Percentiles rank a stretch among this genome's conserved stretches.
phyloP scores from a whole-genome alignment of 2,329 filamentous ascomycete genomes.

The Clarireedia monteithiana region DNA sequence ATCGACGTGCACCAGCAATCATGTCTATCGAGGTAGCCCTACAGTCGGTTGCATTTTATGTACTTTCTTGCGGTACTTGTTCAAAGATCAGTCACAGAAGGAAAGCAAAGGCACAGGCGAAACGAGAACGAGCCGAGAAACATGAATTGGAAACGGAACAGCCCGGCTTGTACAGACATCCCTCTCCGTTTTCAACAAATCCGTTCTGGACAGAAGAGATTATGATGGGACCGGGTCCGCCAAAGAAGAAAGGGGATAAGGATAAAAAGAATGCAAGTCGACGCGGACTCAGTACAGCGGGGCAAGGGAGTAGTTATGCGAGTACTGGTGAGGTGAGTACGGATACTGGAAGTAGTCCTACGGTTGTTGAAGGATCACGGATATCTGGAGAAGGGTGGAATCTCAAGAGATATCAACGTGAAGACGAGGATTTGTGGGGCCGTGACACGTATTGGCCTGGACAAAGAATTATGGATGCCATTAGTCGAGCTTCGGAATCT shows the following conservation, averaged over 20 bases:
- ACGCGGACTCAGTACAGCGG: constrained; percentile 50
- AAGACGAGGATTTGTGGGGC: constrained; percentile 84
- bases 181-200: constrained; percentile 77
- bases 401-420: constrained; percentile 69
- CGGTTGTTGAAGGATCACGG: constrained; percentile 37
- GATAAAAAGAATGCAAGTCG: constrained; percentile 48
- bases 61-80: constrained; percentile 73
- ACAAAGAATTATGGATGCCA: constrained; percentile 42
- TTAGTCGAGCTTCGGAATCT: constrained; percentile 42
- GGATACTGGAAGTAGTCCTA: constrained; percentile 35
- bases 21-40: constrained; percentile 53
- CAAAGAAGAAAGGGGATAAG: constrained; percentile 49
- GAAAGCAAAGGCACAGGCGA: constrained; percentile 63
- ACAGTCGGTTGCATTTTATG: constrained; percentile 72
- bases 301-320: constrained; percentile 44
- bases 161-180: constrained; percentile 69
- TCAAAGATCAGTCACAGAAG: constrained; percentile 61
- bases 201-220: constrained; percentile 87
- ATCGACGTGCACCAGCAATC: background rate
- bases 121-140: constrained; percentile 58
- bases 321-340: constrained; percentile 30
- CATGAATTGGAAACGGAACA: constrained; percentile 58
- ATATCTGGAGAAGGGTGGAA: constrained; percentile 60
- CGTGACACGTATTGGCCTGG: constrained; percentile 41
- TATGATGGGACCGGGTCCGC: constrained; percentile 66